Percentiles rank a stretch among this genome's conserved stretches.
Evolutionary conservation across 2,329 filamentous ascomycete genomes (phyloP).

Genomic region (Aspergillus niger): DNA sequence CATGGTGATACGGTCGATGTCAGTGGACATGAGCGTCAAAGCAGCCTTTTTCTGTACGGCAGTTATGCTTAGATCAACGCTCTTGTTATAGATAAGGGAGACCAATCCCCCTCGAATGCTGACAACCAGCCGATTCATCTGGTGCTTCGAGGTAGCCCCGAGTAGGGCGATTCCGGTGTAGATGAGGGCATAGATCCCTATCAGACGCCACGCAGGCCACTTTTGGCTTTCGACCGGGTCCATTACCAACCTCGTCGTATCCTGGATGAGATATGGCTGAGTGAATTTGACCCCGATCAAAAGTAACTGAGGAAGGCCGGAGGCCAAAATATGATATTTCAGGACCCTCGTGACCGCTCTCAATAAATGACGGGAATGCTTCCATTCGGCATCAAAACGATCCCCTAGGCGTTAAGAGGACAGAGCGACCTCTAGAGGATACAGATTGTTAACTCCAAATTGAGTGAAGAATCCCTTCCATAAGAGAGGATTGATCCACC

Average conservation of each 20-base stretch:
- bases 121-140: slow-evolving; percentile 1
- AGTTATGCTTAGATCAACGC: not conserved
- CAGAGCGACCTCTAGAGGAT: not conserved
- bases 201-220: not conserved
- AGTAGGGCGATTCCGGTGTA: not conserved
- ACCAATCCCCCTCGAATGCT: not conserved
- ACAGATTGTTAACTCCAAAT: not conserved
- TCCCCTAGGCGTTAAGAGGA: not conserved
- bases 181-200: not conserved
- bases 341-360: not conserved
- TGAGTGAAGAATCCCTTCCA: not conserved
- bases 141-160: not conserved
- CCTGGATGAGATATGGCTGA: not conserved
- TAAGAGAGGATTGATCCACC: not conserved
- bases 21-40: slow-evolving; percentile 7
- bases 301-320: not conserved
- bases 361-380: not conserved
- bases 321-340: not conserved
- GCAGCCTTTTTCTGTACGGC: not conserved
- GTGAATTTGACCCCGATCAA: not conserved
- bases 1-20: not conserved
- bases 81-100: not conserved
- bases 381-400: not conserved
- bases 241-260: not conserved
- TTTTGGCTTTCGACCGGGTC: not conserved